Base-by-base conservation (phyloP, 257 asterid genomes). In the Solanum bulbocastanum region DNA sequence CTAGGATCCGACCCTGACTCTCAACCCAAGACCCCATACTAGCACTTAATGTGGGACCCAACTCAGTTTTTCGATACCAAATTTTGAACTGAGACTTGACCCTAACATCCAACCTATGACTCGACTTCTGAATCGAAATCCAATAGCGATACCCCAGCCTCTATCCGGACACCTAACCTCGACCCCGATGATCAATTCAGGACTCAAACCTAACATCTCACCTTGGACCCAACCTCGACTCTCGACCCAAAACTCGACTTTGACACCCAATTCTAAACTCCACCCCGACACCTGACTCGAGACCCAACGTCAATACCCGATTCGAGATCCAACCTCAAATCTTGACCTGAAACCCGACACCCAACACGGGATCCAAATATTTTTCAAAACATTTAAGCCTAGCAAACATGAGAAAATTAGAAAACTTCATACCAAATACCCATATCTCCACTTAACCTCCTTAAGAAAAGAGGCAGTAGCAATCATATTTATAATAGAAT, bases 31-130 rank as follows among this genome's bases (percentile, higher is more conserved):
- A 52, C 62, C 62, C 10, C 20, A 52, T 52, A 52, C 0, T 18
- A 4, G 0, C 65, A 56, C 5, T 56, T 56, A 56, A 56, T 20
- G 65, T 56, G 65, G 25, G n/a, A 56, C 11, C 25, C 25, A 3
- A 56, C 1, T 56, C 11, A 0, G 2, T 7, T 9, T 56, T 56
- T 2, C 0, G 5, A 56, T 11, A 9, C 10, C 65, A 0, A 56
- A 3, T 56, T 56, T 3, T 20, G 25, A 20, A 56, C 10, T 0
- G 10, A 52, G 23, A 52, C 23, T 4, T 6, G 3, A 52, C 6
- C 60, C 23, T 52, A 52, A 52, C 60, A 52, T 52, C 23, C 9
- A 52, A 16, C 60, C 8, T 9, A 52, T 52, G 60, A 52, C 1
- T 52, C 60, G 0, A 16, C 60, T 16, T 16, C 0, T 16, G 23